These are phyloP conservation scores for Ascochyta fabae DNA, from an alignment of 2,329 filamentous ascomycete genomes.

Conservation along the genomic window DNA sequence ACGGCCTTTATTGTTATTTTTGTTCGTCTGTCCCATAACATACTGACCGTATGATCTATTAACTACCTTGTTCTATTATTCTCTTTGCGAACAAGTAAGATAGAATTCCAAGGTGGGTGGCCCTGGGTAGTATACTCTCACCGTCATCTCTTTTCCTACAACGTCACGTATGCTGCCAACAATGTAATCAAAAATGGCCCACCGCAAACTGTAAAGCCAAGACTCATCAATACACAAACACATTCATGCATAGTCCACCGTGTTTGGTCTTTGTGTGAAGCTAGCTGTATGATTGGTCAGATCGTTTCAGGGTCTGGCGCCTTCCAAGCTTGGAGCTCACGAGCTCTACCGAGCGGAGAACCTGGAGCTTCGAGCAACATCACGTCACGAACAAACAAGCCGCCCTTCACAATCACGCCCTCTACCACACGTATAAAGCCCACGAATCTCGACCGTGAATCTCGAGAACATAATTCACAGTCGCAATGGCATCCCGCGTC, in stretches of 20 bases:
- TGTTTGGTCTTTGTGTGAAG: not conserved
- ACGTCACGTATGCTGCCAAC: too few relatives aligned
- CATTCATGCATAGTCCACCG: too few relatives aligned
- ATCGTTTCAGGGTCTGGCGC: not conserved
- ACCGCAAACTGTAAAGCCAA: too few relatives aligned
- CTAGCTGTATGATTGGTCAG: not conserved
- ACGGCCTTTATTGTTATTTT: not conserved
- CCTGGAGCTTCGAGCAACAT: constrained; percentile 15
- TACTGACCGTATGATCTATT: too few relatives aligned
- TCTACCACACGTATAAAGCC: not conserved
- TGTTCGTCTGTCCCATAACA: not conserved
- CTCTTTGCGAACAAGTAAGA: too few relatives aligned
- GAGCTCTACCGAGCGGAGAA: constrained; percentile 15
- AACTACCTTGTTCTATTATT: too few relatives aligned
- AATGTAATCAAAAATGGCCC: too few relatives aligned
- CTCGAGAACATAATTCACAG: not conserved
- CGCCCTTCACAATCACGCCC: not conserved
- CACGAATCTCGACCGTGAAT: not conserved
- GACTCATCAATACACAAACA: too few relatives aligned
- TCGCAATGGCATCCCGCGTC: constrained; percentile 55
- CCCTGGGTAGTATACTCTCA: too few relatives aligned
- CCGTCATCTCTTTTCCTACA: too few relatives aligned
- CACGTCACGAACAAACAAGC: constrained; percentile 15
- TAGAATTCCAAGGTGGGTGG: too few relatives aligned
- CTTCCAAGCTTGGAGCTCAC: constrained; percentile 7